These are phyloP conservation scores for Trichosporon coremiiforme DNA, from an alignment of 1,284 basidiomycete species.

Conservation along the genomic window DNA sequence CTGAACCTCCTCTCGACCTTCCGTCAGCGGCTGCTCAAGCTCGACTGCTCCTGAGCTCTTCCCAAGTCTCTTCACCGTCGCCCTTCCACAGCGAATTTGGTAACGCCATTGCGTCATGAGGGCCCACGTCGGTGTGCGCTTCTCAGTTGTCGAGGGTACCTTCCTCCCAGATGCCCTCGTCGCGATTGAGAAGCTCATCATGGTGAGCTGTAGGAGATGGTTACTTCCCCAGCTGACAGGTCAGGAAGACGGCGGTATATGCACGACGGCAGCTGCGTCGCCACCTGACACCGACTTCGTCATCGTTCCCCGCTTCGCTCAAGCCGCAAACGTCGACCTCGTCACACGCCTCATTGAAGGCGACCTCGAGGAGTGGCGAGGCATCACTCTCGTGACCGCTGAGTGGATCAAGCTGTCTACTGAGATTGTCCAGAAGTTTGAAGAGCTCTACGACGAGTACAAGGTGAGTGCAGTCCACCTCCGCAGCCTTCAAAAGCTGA, in stretches of 20 bases:
- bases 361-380: not conserved
- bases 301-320: not conserved
- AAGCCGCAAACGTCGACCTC: not conserved
- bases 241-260: not conserved
- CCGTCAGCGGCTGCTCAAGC: too few relatives aligned
- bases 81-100: not conserved
- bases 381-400: not conserved
- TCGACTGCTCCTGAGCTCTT: not conserved
- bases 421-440: not conserved
- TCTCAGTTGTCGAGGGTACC: conserved; percentile 7
- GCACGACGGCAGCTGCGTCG: not conserved
- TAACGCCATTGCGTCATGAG: not conserved
- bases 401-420: conserved; percentile 5
- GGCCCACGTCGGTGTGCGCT: conserved; percentile 4
- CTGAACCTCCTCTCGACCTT: not conserved
- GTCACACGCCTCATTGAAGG: not conserved
- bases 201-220: not conserved
- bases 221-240: too few relatives aligned
- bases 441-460: conserved; percentile 2
- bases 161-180: not conserved
- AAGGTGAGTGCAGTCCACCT: not conserved
- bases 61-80: not conserved
- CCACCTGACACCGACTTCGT: conserved; percentile 5
- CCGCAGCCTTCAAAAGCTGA: not conserved
- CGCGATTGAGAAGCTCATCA: not conserved